phyloP scores from a whole-genome alignment of 148 eudicot genomes.

The Arctostaphylos glauca region DNA sequence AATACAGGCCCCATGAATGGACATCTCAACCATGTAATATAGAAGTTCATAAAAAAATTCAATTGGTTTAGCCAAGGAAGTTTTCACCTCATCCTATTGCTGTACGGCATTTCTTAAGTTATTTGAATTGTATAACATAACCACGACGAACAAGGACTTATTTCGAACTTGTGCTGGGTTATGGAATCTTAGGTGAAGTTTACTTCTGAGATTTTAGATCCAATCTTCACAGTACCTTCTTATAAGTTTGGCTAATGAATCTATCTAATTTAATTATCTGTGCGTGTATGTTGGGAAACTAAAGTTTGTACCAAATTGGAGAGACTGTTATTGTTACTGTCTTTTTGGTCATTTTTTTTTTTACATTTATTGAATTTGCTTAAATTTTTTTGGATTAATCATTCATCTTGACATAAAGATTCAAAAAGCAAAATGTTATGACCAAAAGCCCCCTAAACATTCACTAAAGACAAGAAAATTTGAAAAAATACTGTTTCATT shows the following conservation, averaged over 20 bases:
- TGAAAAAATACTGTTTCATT: too few relatives aligned
- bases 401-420: too few relatives aligned
- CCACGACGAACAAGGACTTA: not conserved
- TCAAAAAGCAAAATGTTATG: too few relatives aligned
- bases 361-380: too few relatives aligned
- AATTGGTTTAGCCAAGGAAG: not conserved
- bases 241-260: not conserved
- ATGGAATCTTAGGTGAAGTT: not conserved
- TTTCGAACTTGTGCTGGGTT: not conserved
- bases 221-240: not conserved
- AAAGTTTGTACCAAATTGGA: not conserved
- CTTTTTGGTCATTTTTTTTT: too few relatives aligned
- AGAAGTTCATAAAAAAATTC: not conserved
- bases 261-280: not conserved
- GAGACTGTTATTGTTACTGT: not conserved
- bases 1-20: constrained; percentile 7
- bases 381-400: too few relatives aligned
- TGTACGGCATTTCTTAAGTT: not conserved
- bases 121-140: not conserved
- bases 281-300: not conserved
- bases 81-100: not conserved
- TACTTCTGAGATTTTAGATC: not conserved
- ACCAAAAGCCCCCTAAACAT: too few relatives aligned
- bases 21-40: constrained; percentile 13
- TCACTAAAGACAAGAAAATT: too few relatives aligned